Conservation (phyloP, 2,329 filamentous ascomycete genomes). For the Canariomyces notabilis region DNA sequence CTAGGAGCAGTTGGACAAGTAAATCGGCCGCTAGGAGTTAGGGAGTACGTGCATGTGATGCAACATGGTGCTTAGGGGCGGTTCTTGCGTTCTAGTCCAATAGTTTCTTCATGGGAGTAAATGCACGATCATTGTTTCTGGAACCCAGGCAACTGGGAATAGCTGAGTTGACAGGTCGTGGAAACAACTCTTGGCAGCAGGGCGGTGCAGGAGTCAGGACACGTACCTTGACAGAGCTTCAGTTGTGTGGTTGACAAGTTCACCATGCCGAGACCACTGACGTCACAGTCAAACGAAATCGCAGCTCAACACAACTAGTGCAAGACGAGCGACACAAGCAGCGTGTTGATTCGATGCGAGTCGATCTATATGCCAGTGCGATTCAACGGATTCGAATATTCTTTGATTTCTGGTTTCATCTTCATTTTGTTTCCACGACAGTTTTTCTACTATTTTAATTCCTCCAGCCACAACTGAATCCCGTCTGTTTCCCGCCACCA, state of each 20-base stretch:
- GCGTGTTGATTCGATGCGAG: too few relatives aligned
- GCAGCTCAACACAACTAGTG: background rate
- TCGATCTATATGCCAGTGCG: too few relatives aligned
- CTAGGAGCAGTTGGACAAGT: conserved; percentile 6
- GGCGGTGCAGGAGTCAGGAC: background rate
- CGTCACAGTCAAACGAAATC: background rate
- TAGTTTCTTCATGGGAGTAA: background rate
- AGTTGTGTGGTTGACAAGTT: background rate
- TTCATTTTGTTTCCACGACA: too few relatives aligned
- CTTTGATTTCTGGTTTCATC: too few relatives aligned
- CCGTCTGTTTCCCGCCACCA: too few relatives aligned
- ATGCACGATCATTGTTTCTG: background rate
- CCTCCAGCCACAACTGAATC: too few relatives aligned
- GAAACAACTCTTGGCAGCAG: background rate
- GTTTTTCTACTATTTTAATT: too few relatives aligned
- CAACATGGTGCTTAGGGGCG: background rate
- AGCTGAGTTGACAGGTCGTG: background rate
- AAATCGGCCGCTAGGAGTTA: too few relatives aligned
- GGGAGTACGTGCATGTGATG: background rate
- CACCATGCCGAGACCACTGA: background rate
- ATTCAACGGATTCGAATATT: too few relatives aligned
- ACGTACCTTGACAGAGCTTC: background rate
- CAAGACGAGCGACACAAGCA: background rate
- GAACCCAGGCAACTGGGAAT: too few relatives aligned
- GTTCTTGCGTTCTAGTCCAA: background rate